A percentile compares a stretch with the other conserved stretches of the same genome.
phyloP scores from a whole-genome alignment of 805 yeast species.

The Suhomyces sp. region DNA sequence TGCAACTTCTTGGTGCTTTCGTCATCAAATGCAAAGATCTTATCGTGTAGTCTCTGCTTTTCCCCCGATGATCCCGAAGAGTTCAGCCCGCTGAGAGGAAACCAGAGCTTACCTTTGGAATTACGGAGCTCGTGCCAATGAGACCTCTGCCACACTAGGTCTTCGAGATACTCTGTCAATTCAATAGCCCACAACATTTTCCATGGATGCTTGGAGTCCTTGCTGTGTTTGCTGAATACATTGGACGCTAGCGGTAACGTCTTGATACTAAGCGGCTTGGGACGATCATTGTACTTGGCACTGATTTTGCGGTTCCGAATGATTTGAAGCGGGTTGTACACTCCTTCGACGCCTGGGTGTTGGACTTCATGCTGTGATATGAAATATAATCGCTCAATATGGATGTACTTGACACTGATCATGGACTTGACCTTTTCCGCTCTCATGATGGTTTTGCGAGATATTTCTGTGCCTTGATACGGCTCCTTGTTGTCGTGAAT shows the following conservation, averaged over 20 bases:
- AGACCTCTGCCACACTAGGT: slow-evolving; percentile 53
- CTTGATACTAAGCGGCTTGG: slow-evolving; percentile 43
- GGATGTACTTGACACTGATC: slow-evolving; percentile 49
- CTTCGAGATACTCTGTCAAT: slow-evolving; percentile 54
- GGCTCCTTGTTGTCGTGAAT: slow-evolving; percentile 8
- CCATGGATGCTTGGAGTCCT: slow-evolving; percentile 31
- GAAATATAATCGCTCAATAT: slow-evolving; percentile 41
- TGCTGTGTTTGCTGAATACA: slow-evolving; percentile 48
- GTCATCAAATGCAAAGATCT: slow-evolving; percentile 21
- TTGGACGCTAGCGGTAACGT: slow-evolving; percentile 63
- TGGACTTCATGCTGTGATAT: slow-evolving; percentile 12
- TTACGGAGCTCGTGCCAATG: slow-evolving; percentile 53
- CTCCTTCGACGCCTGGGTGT: slow-evolving; percentile 58
- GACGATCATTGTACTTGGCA: slow-evolving; percentile 48
- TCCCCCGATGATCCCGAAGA: slow-evolving; percentile 3
- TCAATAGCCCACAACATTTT: slow-evolving; percentile 65
- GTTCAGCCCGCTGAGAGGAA: slow-evolving; percentile 27
- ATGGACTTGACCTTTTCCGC: slow-evolving; percentile 50
- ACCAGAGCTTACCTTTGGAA: slow-evolving; percentile 52
- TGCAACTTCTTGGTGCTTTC: not conserved
- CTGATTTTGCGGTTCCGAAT: slow-evolving; percentile 67
- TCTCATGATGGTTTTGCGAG: slow-evolving; percentile 40
- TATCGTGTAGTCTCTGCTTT: slow-evolving; percentile 29
- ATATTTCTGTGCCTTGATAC: slow-evolving; percentile 14
- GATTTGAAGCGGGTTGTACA: slow-evolving; percentile 80